Evolutionary conservation across 202 grass and related monocot species (phyloP).

Genomic region (Bolboschoenoplectus hybrid): DNA sequence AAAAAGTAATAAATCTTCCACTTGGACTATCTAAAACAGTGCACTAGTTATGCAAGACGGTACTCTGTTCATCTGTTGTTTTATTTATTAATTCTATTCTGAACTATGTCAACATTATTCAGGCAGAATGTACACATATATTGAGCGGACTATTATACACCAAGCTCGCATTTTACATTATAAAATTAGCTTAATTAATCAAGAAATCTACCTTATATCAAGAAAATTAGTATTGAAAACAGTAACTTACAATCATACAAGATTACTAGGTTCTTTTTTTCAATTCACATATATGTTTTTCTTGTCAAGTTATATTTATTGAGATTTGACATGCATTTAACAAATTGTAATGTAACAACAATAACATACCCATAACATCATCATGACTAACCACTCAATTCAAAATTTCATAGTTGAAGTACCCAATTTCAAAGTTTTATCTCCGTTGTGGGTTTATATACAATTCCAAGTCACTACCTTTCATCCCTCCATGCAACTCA

Average conservation of each 20-base stretch:
- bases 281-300: constrained; percentile 12
- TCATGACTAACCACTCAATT: constrained; percentile 35
- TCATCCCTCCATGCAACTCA: constrained; percentile 46
- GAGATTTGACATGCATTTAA: constrained; percentile 19
- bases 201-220: neutral
- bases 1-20: neutral
- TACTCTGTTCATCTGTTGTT: neutral
- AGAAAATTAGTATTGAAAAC: constrained; percentile 1
- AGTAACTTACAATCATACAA: constrained; percentile 1
- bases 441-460: constrained; percentile 56
- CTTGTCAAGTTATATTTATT: neutral
- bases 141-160: neutral
- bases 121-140: neutral
- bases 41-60: neutral
- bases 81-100: neutral
- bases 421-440: constrained; percentile 43
- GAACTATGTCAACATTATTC: neutral
- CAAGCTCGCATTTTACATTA: neutral
- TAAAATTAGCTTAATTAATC: neutral
- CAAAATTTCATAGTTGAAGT: constrained; percentile 42
- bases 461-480: constrained; percentile 48
- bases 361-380: constrained; percentile 12
- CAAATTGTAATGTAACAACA: neutral
- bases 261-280: neutral
- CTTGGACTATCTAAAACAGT: neutral